A percentile compares a stretch with the other conserved stretches of the same genome.
phyloP scores from a whole-genome alignment of 257 asterid genomes.

The Phtheirospermum japonicum region DNA sequence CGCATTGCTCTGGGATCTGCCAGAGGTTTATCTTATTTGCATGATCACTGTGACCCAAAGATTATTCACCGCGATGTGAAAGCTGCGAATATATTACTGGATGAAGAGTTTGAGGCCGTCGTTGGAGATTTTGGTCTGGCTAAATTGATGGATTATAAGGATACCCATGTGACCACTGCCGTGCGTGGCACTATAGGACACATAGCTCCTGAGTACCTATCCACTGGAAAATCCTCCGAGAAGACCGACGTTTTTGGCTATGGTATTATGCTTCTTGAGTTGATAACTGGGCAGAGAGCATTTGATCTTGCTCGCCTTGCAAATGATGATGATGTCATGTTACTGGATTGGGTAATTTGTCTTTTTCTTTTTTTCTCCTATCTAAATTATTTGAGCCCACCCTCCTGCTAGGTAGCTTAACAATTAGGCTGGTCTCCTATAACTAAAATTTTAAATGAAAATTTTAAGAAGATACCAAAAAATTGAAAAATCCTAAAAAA shows the following conservation, averaged over 20 bases:
- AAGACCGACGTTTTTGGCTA: constrained; percentile 60
- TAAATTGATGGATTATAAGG: constrained; percentile 56
- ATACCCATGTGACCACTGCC: constrained; percentile 60
- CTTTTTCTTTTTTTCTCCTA: neutral
- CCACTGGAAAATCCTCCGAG: constrained; percentile 62
- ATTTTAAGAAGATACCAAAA: no score
- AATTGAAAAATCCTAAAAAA: no score
- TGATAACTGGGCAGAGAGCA: constrained; percentile 57
- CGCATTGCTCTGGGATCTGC: constrained; percentile 58
- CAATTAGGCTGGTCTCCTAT: no score
- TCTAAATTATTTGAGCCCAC: no score
- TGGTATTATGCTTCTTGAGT: constrained; percentile 61
- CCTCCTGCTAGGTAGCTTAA: neutral
- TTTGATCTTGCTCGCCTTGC: constrained; percentile 61
- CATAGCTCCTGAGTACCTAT: constrained; percentile 57
- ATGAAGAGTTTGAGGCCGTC: constrained; percentile 60
- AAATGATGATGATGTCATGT: constrained; percentile 56
- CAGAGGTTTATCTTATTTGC: constrained; percentile 50
- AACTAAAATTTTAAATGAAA: no score
- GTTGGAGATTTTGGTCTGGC: constrained; percentile 68
- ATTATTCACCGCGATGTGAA: constrained; percentile 59
- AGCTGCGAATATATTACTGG: constrained; percentile 55
- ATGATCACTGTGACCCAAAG: constrained; percentile 61
- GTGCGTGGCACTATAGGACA: constrained; percentile 64
- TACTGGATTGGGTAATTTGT: constrained; percentile 48